Base-by-base conservation (phyloP, 192 early-diverging fungal species). In the Coemansia sp. region DNA sequence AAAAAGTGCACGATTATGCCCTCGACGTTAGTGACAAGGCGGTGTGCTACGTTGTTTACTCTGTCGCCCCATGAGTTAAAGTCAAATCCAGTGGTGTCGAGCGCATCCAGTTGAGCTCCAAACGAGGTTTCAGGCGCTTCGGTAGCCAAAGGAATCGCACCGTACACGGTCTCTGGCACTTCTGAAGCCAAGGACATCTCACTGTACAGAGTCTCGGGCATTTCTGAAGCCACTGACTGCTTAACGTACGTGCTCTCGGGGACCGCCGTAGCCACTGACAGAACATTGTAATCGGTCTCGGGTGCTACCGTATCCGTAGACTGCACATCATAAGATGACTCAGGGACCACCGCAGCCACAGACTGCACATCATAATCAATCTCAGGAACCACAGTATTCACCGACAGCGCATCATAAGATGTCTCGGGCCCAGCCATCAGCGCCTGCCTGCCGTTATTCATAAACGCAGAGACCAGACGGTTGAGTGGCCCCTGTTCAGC, bases 41-140 rank as follows among this genome's bases (percentile, higher is more conserved):
- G 67, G 60, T 69, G 58, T 0, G 78, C 78, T 0, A 69, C 78
- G 14, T 60, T 68, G 20, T 75, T 65, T 2, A 81, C 54, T 28
- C 72, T 61, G 31, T 59, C 37, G 31, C 59, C 69, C 78, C 78
- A 81, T 34, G 68, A 74, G 44, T 57, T 67, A 10, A 72, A 60
- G 53, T 81, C 78, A 52, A 81, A 81, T 4, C 12, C 60, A 28
- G 17, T 19, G 12, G 12, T 22, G 17, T 50, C 14, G 15, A 22
- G 48, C 19, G 48, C n/a, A 14, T 50, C 21, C 5, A 19, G 19
- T 7, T 50, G 19, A 14, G 40, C 49, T 14, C 22, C 52, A 19
- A 2, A 34, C 25, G 14, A 7, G 5, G 57, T 57, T 22, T 37
- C 34, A 11, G 64, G 21, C 12, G 44, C 23, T 34, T 34, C 31